Evolutionary conservation across 495 filamentous ascomycete genomes (phyloP), one percentile per base, ranked within the genome.

Genomic region (Annulohypoxylon stygium): DNA sequence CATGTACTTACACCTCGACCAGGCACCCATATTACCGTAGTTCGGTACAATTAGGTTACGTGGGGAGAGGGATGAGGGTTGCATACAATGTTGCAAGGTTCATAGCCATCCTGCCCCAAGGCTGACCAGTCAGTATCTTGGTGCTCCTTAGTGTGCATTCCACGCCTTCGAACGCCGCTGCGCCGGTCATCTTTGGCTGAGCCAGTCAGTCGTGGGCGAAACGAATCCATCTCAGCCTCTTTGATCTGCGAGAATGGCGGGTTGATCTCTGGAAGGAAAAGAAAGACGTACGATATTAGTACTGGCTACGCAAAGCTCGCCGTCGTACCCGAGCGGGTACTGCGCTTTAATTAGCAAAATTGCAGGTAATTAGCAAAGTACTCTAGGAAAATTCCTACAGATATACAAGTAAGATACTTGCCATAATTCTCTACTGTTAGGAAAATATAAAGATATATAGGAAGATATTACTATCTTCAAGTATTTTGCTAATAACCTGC

Each of bases 21-120:
- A 68, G 53, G 65, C 60, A 68, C n/a, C 70, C 23, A 54, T 60
- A 26, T 66, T 73, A 68, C 70, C 65, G 36, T 26, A 60, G 16
- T 33, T 59, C 50, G 18, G 65, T 73, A 73, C 36, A 36, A 39
- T 66, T 64, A 67, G 70, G 66, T 69, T 72, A 51, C 70, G 70
- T 69, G 61, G 70, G 65, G 61, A 69, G 58, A 18, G 61, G 23
- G 64, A 65, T 33, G 61, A 18, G 62, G 23, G 64, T 68, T 33
- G 61, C 61, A 69, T 30, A 33, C 14, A 26, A 11, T 33, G 43
- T 55, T 66, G 57, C 62, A 71, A 66, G 62, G 59, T 70, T 70
- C 64, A 75, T 25, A 70, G 66, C 71, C 71, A 69, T 66, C 48
- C 57, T 66, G 63, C 63, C 51, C 60, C 51, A 60, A 67, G 59